phyloP scores from a whole-genome alignment of 495 filamentous ascomycete genomes.

The Penicillium cinerascens region DNA sequence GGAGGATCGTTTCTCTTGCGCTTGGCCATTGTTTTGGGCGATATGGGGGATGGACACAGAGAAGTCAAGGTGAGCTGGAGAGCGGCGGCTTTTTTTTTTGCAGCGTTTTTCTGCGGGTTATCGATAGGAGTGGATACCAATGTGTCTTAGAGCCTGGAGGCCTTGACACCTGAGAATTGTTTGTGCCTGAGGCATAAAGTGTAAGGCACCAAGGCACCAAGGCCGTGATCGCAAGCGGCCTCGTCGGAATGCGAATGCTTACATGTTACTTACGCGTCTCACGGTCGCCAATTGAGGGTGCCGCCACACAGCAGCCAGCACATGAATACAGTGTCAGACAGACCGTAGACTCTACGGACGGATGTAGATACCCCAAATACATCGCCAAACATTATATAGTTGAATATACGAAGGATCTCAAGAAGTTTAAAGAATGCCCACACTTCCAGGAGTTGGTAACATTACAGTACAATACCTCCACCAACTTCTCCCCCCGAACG shows the following conservation, averaged over 20 bases:
- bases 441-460: background rate
- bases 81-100: conserved; percentile 23
- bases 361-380: background rate
- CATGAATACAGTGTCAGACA: background rate
- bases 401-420: background rate
- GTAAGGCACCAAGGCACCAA: background rate
- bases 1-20: conserved; percentile 61
- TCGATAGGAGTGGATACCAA: conserved; percentile 17
- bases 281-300: background rate
- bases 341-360: background rate
- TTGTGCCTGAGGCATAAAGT: background rate
- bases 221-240: conserved; percentile 11
- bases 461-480: conserved; percentile 11
- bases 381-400: background rate
- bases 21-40: conserved; percentile 58
- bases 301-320: background rate
- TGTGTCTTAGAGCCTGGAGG: conserved; percentile 4
- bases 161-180: background rate
- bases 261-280: conserved; percentile 11
- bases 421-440: background rate
- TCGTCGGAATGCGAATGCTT: conserved; percentile 6
- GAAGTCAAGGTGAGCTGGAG: conserved; percentile 12
- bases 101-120: conserved; percentile 18
- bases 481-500: conserved; percentile 11
- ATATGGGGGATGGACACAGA: conserved; percentile 4